Evolutionary conservation across 495 filamentous ascomycete species (phyloP), one percentile per base, ranked within the genome.

Genomic region (Neurospora sublineolata): DNA sequence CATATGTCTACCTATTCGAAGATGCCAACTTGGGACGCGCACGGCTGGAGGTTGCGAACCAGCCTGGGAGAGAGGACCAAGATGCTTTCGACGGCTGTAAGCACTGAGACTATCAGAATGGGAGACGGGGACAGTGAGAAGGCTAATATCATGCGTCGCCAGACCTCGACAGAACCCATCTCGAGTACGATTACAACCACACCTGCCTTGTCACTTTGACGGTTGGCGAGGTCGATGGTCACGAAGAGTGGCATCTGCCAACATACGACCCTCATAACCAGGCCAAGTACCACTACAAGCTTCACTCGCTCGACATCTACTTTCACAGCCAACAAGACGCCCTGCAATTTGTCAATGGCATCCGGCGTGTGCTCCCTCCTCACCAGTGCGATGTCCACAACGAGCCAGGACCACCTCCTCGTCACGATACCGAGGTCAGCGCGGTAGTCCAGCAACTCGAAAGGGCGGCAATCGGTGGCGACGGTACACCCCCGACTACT

Each of bases 251-350:
- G 94, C 89, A 90, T 77, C 86, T 97, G 11, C 89, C 92, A 3
- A 88, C 86, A 9, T 89, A 83, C 73, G 91, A 94, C 75, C 87
- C 87, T 11, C 84, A 85, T 27, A 90, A 91, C 76, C 86, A 92
- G 74, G 87, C 85, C 41, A 89, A 89, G 73, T 91, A 91, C 71
- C 84, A 91, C 69, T 90, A 92, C 78, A 90, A 88, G 72, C 83
- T 97, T 1, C 91, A 96, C 76, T 93, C 92, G 3, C 73, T 97
- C 70, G 94, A 97, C 77, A 86, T 97, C 44, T 97, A 97, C 79
- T 94, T 97, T 80, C 97, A 93, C 92, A 92, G 87, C 1, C 82
- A 86, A 68, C 86, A 90, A 38, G 94, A 97, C 79, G 91, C 91
- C 4, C 82, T 87, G 37, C 82, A 88, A 64, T 94, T 97, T 72